These are phyloP conservation scores for Paraphoma sp. DNA, from an alignment of 2,329 filamentous ascomycete species.

Conservation along the genomic window DNA sequence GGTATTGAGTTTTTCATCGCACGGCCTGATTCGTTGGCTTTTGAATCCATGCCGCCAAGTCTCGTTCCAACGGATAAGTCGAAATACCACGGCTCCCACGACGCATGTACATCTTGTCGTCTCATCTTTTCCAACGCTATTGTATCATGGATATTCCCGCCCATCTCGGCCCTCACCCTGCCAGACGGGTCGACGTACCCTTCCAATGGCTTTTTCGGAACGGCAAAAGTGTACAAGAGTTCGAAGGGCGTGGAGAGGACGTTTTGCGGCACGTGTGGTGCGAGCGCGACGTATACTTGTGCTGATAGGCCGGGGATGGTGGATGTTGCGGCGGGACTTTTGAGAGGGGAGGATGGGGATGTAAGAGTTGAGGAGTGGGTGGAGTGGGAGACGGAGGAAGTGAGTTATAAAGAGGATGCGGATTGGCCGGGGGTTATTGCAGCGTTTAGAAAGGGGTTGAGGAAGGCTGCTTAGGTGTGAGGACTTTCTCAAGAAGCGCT, in stretches of 20 bases:
- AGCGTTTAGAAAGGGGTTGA: not conserved
- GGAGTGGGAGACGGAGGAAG: not conserved
- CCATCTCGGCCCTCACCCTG: not conserved
- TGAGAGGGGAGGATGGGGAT: not conserved
- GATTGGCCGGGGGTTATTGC: not conserved
- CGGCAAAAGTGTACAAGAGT: conserved; percentile 62
- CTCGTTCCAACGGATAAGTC: not conserved
- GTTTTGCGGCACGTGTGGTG: conserved; percentile 69
- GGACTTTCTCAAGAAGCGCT: too few relatives aligned
- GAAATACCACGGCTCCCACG: not conserved
- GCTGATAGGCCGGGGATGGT: conserved; percentile 46
- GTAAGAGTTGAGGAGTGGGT: not conserved
- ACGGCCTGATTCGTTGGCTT: not conserved
- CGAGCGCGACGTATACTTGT: conserved; percentile 69
- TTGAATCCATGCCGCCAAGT: not conserved
- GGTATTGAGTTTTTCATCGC: not conserved
- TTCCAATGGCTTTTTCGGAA: conserved; percentile 40
- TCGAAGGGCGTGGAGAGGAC: conserved; percentile 62
- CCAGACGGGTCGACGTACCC: conserved; percentile 39
- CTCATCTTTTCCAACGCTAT: conserved; percentile 30
- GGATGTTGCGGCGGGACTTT: not conserved
- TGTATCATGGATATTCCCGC: conserved; percentile 2
- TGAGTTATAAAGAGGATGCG: not conserved
- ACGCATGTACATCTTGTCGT: conserved; percentile 50
- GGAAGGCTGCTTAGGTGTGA: too few relatives aligned